Evolutionary conservation across 2,329 filamentous ascomycete genomes (phyloP), one percentile per base, ranked within the genome.

Genomic region (Colletotrichum horii): DNA sequence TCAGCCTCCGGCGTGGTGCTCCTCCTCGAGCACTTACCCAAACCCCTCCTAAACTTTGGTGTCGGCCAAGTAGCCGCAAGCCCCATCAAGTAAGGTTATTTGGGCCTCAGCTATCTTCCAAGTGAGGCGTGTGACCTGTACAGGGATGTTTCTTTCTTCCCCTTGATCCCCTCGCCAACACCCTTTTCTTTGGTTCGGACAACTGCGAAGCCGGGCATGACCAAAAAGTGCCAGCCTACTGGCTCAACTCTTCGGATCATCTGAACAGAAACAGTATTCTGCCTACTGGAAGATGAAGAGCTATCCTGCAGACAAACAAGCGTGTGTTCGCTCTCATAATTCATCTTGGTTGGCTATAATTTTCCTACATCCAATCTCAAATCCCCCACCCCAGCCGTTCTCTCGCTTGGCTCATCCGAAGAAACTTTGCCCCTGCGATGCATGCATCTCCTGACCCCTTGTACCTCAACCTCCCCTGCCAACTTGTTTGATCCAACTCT

Each of bases 21-120:
- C 66, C 5, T 38, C 30, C 66, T 34, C 52, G 38, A 28, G 22
- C 34, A 19, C 22, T n/a, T 28, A 11, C 32, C 58, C 52, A 43
- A 15, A 19, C 28, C n/a, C 58, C n/a, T n/a, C 15, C 26, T 52
- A 24, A 22, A 26, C 16, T 36, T 22, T 36, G 16, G n/a, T 32
- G 24, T 66, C 36, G 36, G 36, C 69, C 22, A n/a, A 69, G 43
- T 14, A n/a, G 34, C 32, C 43, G 19, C 19, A 60, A 19, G 34
- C 61, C 56, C 74, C 74, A 60, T 66, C 43, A 74, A 74, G 70
- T 76, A 76, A 76, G 74, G 74, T 74, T 76, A 65, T 60, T 52
- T 66, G 32, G 58, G 48, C 48, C 15, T 62, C 43, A 26, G 24
- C 58, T n/a, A 28, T 36, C 28, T 55, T 38, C 24, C 22, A 16